A percentile compares a stretch with the other conserved stretches of the same genome.
phyloP scores from a whole-genome alignment of 1,284 basidiomycete genomes.

The Mycena sp. region DNA sequence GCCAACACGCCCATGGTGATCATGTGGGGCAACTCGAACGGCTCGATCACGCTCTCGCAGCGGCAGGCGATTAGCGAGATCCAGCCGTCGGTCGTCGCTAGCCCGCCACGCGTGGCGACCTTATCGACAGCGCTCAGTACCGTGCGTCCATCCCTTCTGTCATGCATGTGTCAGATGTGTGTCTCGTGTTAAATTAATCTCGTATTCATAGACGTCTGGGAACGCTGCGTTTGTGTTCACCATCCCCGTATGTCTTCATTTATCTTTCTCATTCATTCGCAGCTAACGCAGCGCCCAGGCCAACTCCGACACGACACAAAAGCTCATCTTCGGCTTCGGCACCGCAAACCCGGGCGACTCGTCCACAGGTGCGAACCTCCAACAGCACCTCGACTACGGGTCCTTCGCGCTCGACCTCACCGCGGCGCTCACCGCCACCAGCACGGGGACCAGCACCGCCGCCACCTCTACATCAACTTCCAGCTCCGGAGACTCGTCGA shows the following conservation, averaged over 20 bases:
- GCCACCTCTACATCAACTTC: slow-evolving; percentile 17
- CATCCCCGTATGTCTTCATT: slow-evolving; percentile 52
- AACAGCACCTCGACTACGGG: slow-evolving; percentile 53
- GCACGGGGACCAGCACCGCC: slow-evolving; percentile 24
- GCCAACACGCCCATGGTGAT: slow-evolving; percentile 67
- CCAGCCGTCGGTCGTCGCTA: slow-evolving; percentile 58
- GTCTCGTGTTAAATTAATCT: slow-evolving; percentile 15
- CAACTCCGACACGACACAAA: slow-evolving; percentile 48
- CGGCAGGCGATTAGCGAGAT: slow-evolving; percentile 54
- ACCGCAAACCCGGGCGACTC: slow-evolving; percentile 50
- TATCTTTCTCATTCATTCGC: neutral
- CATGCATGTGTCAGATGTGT: too few species aligned
- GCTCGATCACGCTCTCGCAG: slow-evolving; percentile 67
- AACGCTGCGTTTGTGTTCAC: slow-evolving; percentile 51
- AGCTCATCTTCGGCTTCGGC: slow-evolving; percentile 61
- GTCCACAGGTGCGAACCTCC: slow-evolving; percentile 47
- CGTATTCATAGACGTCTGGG: slow-evolving; percentile 45
- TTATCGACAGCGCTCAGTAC: slow-evolving; percentile 47
- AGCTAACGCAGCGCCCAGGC: slow-evolving; percentile 38
- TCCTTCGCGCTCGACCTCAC: slow-evolving; percentile 52
- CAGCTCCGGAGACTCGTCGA: slow-evolving; percentile 19
- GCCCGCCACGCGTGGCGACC: slow-evolving; percentile 59
- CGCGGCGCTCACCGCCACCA: slow-evolving; percentile 41
- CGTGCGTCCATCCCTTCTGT: slow-evolving; percentile 40
- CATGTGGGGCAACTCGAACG: slow-evolving; percentile 68